phyloP scores from a whole-genome alignment of 768 basidiomycete species.

The Amanita pallidorosea region DNA sequence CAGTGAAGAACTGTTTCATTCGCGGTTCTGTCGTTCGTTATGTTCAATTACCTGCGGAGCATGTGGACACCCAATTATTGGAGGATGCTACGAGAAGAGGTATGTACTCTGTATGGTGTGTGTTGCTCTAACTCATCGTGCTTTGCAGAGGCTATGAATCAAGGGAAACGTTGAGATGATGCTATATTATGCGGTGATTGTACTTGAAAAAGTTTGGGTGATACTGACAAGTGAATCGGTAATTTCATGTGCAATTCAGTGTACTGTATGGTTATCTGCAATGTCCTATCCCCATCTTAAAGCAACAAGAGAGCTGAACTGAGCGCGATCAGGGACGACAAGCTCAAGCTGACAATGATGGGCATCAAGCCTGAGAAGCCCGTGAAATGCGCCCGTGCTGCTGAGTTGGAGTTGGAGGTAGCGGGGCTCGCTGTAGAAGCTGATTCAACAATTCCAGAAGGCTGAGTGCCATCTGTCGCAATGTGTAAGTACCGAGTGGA shows the following conservation, averaged over 20 bases:
- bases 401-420: slow-evolving; percentile 9
- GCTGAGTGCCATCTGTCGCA: slow-evolving; percentile 25
- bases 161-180: slow-evolving; percentile 28
- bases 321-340: neutral
- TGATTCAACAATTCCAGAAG: slow-evolving; percentile 23
- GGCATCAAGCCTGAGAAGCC: neutral
- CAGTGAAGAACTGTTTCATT: slow-evolving; percentile 98
- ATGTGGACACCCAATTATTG: slow-evolving; percentile 89
- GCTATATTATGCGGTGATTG: too few species aligned
- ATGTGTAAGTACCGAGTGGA: neutral
- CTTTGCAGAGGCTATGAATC: slow-evolving; percentile 33
- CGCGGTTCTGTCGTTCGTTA: slow-evolving; percentile 97
- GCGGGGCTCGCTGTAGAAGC: slow-evolving; percentile 15
- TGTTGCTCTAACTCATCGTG: neutral
- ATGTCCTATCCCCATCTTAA: neutral
- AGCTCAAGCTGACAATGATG: neutral
- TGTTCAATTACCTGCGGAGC: slow-evolving; percentile 85
- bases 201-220: too few species aligned
- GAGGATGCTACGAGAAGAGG: slow-evolving; percentile 97
- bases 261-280: neutral
- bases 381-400: slow-evolving; percentile 4
- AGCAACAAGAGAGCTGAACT: neutral
- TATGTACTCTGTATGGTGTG: slow-evolving; percentile 19
- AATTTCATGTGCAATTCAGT: neutral
- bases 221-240: neutral